phyloP scores from a whole-genome alignment of 495 filamentous ascomycete genomes.

The Penicillium canescens region DNA sequence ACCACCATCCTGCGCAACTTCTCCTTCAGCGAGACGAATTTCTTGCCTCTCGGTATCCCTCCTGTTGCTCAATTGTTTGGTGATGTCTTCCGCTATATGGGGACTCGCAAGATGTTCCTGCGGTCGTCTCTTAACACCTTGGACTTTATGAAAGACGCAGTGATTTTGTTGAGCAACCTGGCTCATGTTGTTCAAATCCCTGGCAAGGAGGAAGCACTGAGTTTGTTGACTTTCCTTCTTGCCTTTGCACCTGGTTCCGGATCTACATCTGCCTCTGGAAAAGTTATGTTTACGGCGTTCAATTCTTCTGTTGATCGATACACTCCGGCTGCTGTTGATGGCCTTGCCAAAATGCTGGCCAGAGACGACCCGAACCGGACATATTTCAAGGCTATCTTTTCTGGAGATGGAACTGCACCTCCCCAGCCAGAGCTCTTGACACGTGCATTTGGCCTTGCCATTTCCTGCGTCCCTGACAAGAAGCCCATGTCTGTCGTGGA shows the following conservation, averaged over 20 bases:
- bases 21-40: slow-evolving; percentile 80
- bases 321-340: slow-evolving; percentile 84
- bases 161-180: slow-evolving; percentile 85
- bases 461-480: slow-evolving; percentile 78
- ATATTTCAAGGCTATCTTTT: slow-evolving; percentile 78
- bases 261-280: slow-evolving; percentile 49
- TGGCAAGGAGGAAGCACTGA: slow-evolving; percentile 83
- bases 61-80: slow-evolving; percentile 78
- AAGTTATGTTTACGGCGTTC: slow-evolving; percentile 76
- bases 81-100: slow-evolving; percentile 78
- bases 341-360: slow-evolving; percentile 86
- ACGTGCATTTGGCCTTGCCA: slow-evolving; percentile 81
- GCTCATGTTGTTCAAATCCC: slow-evolving; percentile 78
- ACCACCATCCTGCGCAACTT: slow-evolving; percentile 92
- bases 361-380: slow-evolving; percentile 90
- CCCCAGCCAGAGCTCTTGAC: slow-evolving; percentile 82
- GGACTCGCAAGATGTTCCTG: slow-evolving; percentile 85
- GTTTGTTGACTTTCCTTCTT: slow-evolving; percentile 83
- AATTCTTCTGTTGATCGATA: slow-evolving; percentile 81
- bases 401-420: slow-evolving; percentile 59
- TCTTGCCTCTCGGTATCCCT: slow-evolving; percentile 67
- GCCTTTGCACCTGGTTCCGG: slow-evolving; percentile 80
- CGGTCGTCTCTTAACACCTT: slow-evolving; percentile 77
- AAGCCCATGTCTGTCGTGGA: slow-evolving; percentile 66
- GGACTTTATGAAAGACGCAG: slow-evolving; percentile 95